Conservation (phyloP, 2,329 filamentous ascomycete genomes). For the Chaetomium sp. region DNA sequence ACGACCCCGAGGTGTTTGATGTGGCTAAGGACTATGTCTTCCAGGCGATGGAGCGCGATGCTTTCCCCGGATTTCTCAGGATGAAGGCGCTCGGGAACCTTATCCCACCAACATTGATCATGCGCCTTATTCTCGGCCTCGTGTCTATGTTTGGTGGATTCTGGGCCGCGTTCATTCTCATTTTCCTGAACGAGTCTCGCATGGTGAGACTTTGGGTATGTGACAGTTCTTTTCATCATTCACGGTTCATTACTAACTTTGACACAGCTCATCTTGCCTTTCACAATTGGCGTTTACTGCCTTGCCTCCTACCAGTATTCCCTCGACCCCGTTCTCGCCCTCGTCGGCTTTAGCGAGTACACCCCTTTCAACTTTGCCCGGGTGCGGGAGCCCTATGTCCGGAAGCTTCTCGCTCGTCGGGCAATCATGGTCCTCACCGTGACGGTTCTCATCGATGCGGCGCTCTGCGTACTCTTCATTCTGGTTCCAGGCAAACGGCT, state of each 20-base stretch:
- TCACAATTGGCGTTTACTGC: slow-evolving; percentile 86
- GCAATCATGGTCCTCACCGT: slow-evolving; percentile 78
- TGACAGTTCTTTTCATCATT: slow-evolving; percentile 28
- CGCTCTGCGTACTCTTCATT: slow-evolving; percentile 87
- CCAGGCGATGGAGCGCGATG: slow-evolving; percentile 98
- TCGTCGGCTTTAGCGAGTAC: slow-evolving; percentile 92
- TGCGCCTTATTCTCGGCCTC: slow-evolving; percentile 82
- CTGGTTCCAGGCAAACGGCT: slow-evolving; percentile 88
- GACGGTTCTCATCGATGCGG: slow-evolving; percentile 75
- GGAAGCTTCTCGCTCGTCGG: slow-evolving; percentile 80
- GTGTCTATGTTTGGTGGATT: slow-evolving; percentile 87
- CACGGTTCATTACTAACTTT: slow-evolving; percentile 26
- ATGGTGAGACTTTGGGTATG: slow-evolving; percentile 81
- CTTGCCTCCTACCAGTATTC: slow-evolving; percentile 93
- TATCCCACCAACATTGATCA: slow-evolving; percentile 84
- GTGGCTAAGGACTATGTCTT: slow-evolving; percentile 98
- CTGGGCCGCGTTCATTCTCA: slow-evolving; percentile 91
- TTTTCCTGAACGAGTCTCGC: slow-evolving; percentile 80
- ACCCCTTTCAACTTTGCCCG: slow-evolving; percentile 89
- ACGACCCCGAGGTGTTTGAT: slow-evolving; percentile 97
- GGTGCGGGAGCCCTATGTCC: slow-evolving; percentile 88
- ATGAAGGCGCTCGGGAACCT: slow-evolving; percentile 96
- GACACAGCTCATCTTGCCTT: slow-evolving; percentile 72
- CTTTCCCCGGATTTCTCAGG: slow-evolving; percentile 94
- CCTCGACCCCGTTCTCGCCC: slow-evolving; percentile 85